Evolutionary conservation across 1,284 basidiomycete species (phyloP), one percentile per base, ranked within the genome.

Genomic region (Sanghuangporus sanghuang): DNA sequence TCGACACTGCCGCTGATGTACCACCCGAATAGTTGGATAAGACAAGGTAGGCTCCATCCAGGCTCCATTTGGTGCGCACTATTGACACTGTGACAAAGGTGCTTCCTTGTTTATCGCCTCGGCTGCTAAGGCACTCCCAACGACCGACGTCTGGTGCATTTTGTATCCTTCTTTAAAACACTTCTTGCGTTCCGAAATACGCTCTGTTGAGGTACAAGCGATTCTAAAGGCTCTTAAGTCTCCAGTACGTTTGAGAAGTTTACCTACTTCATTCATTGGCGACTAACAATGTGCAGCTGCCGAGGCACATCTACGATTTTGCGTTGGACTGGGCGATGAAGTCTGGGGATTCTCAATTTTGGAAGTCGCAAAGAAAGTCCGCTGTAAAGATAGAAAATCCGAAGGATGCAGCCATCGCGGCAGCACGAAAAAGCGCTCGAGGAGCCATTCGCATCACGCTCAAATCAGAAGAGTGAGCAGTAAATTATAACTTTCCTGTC

Each of bases 1-100:
- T 86, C 88, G 0, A 89, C 91, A 0, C 78, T 94, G 7, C 92
- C 93, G 0, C 96, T 98, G 72, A 77, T 99, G 46, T 96, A 93
- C 69, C 97, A 99, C 74, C 96, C 97, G 0, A 96, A 98, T 74
- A 76, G 86, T n/a, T 98, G 96, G 96, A 92, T 99, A 70, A 81
- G 94, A 64, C 93, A 98, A 81, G 92, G 95, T 90, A 61, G 8
- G 21, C 50, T 8, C 2, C 2, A 23, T 23, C 21, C 56, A 44
- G 32, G 48, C 35, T 46, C 36, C n/a, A 8, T 27, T 5, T 21
- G 3, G 57, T 32, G 27, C 27, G 44, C 16, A 18, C 38, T 32
- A 40, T 46, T 64, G 12, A 38, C 18, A n/a, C 27, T 11, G 18
- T 49, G 14, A 50, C 36, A 11, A 67, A 95, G 94, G 91, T 23